Conservation (phyloP, 768 basidiomycete genomes). For the Podaxis rugospora region DNA sequence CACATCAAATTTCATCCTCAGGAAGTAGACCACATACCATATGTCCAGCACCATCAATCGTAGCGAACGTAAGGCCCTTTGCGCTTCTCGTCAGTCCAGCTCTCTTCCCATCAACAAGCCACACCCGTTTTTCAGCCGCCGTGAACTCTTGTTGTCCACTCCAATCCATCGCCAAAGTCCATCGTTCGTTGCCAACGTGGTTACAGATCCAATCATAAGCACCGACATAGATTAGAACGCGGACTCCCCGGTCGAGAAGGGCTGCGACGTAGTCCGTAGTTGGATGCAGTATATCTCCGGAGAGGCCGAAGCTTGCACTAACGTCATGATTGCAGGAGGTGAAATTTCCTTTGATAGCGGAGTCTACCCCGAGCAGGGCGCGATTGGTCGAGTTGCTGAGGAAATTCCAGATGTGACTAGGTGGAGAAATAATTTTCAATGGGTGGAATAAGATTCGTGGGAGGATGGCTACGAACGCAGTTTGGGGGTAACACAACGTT, state of each 20-base stretch:
- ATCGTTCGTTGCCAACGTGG: conserved; percentile 69
- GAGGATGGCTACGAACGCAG: conserved; percentile 19
- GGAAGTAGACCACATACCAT: conserved; percentile 37
- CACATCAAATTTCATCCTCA: neutral
- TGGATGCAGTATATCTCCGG: conserved; percentile 40
- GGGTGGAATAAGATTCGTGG: neutral
- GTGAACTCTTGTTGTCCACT: conserved; percentile 46
- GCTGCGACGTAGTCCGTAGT: conserved; percentile 56
- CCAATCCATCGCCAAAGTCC: conserved; percentile 72
- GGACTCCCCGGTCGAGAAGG: conserved; percentile 68
- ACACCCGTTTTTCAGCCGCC: conserved; percentile 45
- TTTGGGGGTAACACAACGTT: conserved; percentile 59
- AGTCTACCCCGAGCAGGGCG: conserved; percentile 57
- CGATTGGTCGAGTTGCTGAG: conserved; percentile 57
- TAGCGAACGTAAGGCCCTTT: conserved; percentile 59
- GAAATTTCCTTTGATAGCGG: conserved; percentile 29
- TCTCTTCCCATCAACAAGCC: conserved; percentile 50
- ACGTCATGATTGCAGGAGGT: conserved; percentile 35
- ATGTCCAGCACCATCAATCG: conserved; percentile 66
- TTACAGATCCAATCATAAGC: conserved; percentile 74
- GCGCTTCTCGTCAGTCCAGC: conserved; percentile 33
- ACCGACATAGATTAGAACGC: conserved; percentile 67
- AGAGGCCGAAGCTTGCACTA: conserved; percentile 38
- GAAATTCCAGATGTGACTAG: conserved; percentile 54
- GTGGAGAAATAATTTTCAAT: neutral